Percentiles rank a stretch among this genome's conserved stretches.
Evolutionary conservation across 176 grass and related monocot species (phyloP).

Genomic region (Zizania latifolia): DNA sequence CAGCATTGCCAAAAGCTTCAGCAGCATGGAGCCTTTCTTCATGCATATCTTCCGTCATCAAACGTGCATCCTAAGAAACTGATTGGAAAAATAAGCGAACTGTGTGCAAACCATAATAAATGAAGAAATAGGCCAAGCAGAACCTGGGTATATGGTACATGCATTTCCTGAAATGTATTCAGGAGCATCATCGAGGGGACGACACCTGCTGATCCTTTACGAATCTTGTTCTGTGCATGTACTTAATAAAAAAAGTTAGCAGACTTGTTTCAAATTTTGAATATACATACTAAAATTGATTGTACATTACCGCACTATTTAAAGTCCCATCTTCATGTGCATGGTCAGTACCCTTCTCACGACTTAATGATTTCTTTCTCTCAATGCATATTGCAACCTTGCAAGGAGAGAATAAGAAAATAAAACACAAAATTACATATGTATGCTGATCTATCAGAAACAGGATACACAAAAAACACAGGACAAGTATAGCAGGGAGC

Average conservation of each 20-base stretch:
- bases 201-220: constrained; percentile 73
- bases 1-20: constrained; percentile 71
- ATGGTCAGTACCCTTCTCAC: constrained; percentile 34
- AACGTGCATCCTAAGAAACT: constrained; percentile 74
- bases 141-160: constrained; percentile 98
- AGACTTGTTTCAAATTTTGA: constrained; percentile 17
- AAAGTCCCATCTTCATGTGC: constrained; percentile 40
- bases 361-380: constrained; percentile 64
- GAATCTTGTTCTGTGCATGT: constrained; percentile 41
- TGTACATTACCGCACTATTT: constrained; percentile 50
- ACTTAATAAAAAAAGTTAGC: constrained; percentile 31
- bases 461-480: neutral
- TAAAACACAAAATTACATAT: constrained; percentile 17
- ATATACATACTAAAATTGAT: constrained; percentile 22
- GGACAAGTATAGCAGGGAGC: neutral
- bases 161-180: constrained; percentile 83
- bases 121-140: constrained; percentile 30
- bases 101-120: constrained; percentile 16
- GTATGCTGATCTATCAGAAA: constrained; percentile 10
- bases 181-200: constrained; percentile 81
- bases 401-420: constrained; percentile 19
- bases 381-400: constrained; percentile 93
- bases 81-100: constrained; percentile 39
- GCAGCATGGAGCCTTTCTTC: constrained; percentile 94
- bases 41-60: constrained; percentile 99